Conservation (phyloP, 345 rosid species). For the Salix viminalis region DNA sequence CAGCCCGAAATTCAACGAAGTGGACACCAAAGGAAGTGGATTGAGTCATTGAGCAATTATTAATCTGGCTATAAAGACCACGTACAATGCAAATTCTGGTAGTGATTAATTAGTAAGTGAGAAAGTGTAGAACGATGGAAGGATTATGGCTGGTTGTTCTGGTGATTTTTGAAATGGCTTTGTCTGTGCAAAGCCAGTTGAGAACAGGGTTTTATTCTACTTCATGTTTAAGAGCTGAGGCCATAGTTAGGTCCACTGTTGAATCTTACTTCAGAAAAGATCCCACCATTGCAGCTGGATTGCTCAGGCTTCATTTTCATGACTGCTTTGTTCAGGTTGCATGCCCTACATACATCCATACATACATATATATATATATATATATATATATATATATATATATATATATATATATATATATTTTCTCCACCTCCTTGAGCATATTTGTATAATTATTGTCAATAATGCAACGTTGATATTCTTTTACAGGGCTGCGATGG, state of each 20-base stretch:
- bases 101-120: neutral
- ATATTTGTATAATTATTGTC: neutral
- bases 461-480: neutral
- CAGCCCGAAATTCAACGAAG: constrained; percentile 1
- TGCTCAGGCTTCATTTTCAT: constrained; percentile 74
- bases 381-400: too few species aligned
- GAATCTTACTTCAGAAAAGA: constrained; percentile 53
- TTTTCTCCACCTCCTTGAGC: neutral
- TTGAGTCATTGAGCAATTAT: neutral
- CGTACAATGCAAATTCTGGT: neutral
- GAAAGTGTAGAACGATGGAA: constrained; percentile 7
- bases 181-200: constrained; percentile 32
- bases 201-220: constrained; percentile 54
- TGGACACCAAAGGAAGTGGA: constrained; percentile 7
- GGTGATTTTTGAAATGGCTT: constrained; percentile 12
- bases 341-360: neutral
- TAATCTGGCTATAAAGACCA: neutral
- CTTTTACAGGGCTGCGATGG: constrained; percentile 36
- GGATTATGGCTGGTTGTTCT: constrained; percentile 7
- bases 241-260: constrained; percentile 52
- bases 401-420: neutral
- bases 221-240: constrained; percentile 54
- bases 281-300: constrained; percentile 55
- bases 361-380: too few species aligned
- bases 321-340: constrained; percentile 69